Conservation (phyloP, 805 yeast species). For the Metschnikowia picachoensis region DNA sequence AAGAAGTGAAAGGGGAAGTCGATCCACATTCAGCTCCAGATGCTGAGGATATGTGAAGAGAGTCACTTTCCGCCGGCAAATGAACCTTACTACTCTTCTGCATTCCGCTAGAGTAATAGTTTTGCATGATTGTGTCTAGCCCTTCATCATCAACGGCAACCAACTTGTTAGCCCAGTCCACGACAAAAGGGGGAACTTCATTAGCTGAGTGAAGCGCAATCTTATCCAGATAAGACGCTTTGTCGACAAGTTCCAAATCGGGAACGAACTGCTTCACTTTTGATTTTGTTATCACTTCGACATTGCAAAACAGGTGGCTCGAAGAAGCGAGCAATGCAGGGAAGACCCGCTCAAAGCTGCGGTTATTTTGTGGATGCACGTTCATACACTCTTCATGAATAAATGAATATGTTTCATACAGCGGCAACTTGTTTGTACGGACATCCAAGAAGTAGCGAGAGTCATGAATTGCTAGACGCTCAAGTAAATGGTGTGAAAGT, state of each 20-base stretch:
- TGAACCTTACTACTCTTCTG: slow-evolving; percentile 17
- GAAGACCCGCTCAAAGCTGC: slow-evolving; percentile 19
- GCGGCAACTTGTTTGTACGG: slow-evolving; percentile 18
- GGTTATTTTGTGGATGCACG: slow-evolving; percentile 19
- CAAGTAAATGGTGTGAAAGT: slow-evolving; percentile 25
- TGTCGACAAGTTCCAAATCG: slow-evolving; percentile 16
- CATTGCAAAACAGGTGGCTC: slow-evolving; percentile 17
- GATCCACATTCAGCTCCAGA: slow-evolving; percentile 4
- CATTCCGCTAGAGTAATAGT: slow-evolving; percentile 25
- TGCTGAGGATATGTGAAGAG: background rate
- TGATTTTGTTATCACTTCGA: slow-evolving; percentile 13
- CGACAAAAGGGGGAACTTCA: slow-evolving; percentile 31
- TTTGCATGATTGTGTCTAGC: slow-evolving; percentile 41
- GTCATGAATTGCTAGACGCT: slow-evolving; percentile 20
- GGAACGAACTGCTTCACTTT: slow-evolving; percentile 19
- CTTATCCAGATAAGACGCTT: slow-evolving; percentile 12
- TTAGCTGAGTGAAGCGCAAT: slow-evolving; percentile 11
- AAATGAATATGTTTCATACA: slow-evolving; percentile 17
- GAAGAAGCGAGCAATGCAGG: slow-evolving; percentile 19
- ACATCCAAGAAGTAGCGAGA: slow-evolving; percentile 21
- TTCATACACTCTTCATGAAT: slow-evolving; percentile 20
- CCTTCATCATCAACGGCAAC: slow-evolving; percentile 48
- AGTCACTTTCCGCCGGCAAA: slow-evolving; percentile 11
- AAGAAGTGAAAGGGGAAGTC: slow-evolving; percentile 4
- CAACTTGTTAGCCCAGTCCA: slow-evolving; percentile 59